Percentiles rank a stretch among this genome's conserved stretches.
phyloP scores from a whole-genome alignment of 1,284 basidiomycete genomes.

The Mycena sp. region DNA sequence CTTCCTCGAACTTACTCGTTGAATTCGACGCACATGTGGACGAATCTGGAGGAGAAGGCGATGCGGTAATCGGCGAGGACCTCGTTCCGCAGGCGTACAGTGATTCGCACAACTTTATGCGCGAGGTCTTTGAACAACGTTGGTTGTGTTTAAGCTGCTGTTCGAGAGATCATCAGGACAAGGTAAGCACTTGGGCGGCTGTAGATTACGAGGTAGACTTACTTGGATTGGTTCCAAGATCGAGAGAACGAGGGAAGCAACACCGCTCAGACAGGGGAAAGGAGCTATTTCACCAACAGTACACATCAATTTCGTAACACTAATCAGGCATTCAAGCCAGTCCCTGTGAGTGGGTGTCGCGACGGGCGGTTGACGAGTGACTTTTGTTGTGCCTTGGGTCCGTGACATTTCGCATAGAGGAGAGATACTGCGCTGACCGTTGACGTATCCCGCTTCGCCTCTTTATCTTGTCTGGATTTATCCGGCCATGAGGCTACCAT shows the following conservation, averaged over 20 bases:
- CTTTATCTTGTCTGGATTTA: no score
- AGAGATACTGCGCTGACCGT: no score
- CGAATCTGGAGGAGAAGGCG: neutral
- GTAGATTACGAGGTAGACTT: neutral
- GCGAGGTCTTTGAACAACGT: constrained; percentile 9
- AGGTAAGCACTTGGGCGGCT: neutral
- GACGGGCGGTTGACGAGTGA: no score
- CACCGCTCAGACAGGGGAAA: constrained; percentile 4
- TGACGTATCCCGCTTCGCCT: no score
- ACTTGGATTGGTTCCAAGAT: constrained; percentile 11
- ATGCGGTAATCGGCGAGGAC: neutral
- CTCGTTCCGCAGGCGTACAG: neutral
- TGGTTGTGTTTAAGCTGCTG: constrained; percentile 2
- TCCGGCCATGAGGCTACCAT: no score
- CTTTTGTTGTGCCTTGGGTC: no score
- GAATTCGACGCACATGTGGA: constrained; percentile 5
- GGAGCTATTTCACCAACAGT: constrained; percentile 3
- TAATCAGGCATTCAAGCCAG: constrained; percentile 2
- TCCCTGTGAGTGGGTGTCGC: no score
- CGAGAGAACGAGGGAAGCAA: constrained; percentile 9
- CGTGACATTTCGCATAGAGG: no score
- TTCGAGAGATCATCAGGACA: neutral
- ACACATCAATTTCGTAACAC: neutral
- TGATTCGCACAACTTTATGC: constrained; percentile 7
- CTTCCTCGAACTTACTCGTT: constrained; percentile 3